Percentiles rank a stretch among this genome's conserved stretches.
phyloP scores from a whole-genome alignment of 768 basidiomycete genomes.

The Tulasnella sp. region DNA sequence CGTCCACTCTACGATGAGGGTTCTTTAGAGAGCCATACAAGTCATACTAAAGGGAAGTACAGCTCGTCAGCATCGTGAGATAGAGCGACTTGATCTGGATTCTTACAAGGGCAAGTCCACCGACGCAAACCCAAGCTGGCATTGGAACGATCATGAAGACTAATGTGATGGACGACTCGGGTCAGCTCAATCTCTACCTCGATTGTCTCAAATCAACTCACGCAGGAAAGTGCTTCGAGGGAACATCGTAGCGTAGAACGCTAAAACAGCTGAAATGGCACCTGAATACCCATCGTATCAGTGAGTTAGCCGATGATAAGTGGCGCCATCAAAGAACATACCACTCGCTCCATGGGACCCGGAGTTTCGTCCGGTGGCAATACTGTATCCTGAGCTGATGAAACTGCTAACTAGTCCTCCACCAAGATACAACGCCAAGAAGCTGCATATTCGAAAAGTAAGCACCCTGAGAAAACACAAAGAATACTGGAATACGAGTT shows the following conservation, averaged over 20 bases:
- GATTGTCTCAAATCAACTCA: background rate
- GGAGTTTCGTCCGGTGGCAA: background rate
- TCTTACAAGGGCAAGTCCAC: constrained; percentile 1
- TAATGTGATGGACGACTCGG: background rate
- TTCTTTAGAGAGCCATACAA: constrained; percentile 1
- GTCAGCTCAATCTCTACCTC: background rate
- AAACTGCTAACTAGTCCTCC: constrained; percentile 10
- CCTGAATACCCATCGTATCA: background rate
- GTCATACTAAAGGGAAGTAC: background rate
- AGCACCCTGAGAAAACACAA: background rate
- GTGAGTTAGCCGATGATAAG: background rate
- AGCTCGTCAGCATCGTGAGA: background rate
- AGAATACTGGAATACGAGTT: background rate
- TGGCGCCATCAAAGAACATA: background rate
- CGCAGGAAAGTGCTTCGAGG: constrained; percentile 3
- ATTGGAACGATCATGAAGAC: constrained; percentile 13
- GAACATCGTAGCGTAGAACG: constrained; percentile 1
- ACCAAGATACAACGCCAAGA: constrained; percentile 14
- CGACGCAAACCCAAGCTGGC: constrained; percentile 15
- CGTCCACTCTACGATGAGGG: constrained; percentile 2
- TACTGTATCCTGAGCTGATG: constrained; percentile 9
- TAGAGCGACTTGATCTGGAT: background rate
- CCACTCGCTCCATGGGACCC: constrained; percentile 15
- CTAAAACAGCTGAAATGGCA: constrained; percentile 3
- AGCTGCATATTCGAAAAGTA: background rate